Evolutionary conservation across 192 early-diverging fungal genomes (phyloP).

Genomic region (Coemansia sp.): DNA sequence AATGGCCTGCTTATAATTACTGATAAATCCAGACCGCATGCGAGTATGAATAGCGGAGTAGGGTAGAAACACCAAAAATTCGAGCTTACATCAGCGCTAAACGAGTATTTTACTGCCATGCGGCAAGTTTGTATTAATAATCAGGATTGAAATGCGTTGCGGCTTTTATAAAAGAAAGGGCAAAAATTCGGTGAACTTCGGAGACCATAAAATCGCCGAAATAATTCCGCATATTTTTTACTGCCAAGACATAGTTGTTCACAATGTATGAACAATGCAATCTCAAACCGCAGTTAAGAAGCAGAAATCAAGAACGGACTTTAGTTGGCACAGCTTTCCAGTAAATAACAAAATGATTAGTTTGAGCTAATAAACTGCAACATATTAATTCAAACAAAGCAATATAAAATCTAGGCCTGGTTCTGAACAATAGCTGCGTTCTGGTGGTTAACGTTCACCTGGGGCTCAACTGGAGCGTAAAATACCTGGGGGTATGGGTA

Average conservation of each 20-base stretch:
- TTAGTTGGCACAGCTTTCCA: no score
- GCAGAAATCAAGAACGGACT: no score
- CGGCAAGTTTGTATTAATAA: not conserved
- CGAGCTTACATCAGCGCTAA: not conserved
- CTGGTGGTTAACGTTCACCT: slow-evolving; percentile 30
- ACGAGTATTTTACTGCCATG: not conserved
- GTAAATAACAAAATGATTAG: no score
- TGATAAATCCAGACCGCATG: not conserved
- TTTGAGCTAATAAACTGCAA: not conserved
- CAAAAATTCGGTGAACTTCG: not conserved
- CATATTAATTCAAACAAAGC: not conserved
- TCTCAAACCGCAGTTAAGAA: no score
- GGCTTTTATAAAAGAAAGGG: not conserved
- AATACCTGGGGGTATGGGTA: not conserved
- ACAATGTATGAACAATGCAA: no score
- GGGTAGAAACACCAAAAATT: not conserved
- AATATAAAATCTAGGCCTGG: slow-evolving; percentile 11
- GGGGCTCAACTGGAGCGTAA: not conserved
- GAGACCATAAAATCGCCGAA: not conserved
- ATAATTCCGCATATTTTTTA: not conserved
- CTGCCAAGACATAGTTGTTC: no score
- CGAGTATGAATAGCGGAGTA: not conserved
- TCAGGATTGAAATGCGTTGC: not conserved
- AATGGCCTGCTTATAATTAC: no score
- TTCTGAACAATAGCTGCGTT: slow-evolving; percentile 44